Evolutionary conservation across 2,329 filamentous ascomycete species (phyloP), one percentile per base, ranked within the genome.

Genomic region (Monilinia laxa): DNA sequence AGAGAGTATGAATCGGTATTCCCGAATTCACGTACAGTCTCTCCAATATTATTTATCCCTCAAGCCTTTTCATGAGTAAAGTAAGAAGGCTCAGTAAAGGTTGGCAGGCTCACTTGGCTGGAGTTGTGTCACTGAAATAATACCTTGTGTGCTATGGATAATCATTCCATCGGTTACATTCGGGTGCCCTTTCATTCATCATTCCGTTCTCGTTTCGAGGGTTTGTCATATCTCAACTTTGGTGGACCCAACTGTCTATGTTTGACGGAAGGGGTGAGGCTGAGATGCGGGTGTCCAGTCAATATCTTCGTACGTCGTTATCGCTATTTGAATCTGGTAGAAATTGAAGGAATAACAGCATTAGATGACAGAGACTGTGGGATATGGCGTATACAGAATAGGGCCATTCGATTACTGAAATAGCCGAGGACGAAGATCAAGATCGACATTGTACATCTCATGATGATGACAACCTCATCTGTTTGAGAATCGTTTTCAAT

Each of bases 221-320:
- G 42, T 35, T 35, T 35, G 57, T 59, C 57, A 59, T 23, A 49
- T 59, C 58, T 60, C 58, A 60, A 51, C 7, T 60, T 60, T 25
- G 58, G 28, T 51, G 58, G 58, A 62, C 58, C 58, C 45, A 45
- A 62, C 28, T 49, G 57, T 38, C 18, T 49, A 35, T 23, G 42
- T 38, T 35, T 49, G 58, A 62, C 58, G 58, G 16, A 62, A 25
- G 58, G 45, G 25, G 51, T 62, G 58, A 62, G 45, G 58, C 58
- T 62, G 45, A 45, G 31, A 51, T 62, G 58, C 47, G 28, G 45
- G 45, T 38, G 14, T 62, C 31, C 58, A 45, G 45, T 51, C 25
- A 12, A 28, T 38, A 28, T 60, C 38, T 42, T 60, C 42, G 28
- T 60, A 51, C 42, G 38, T 56, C 31, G 25, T 60, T 25, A 28